phyloP scores from a whole-genome alignment of 257 asterid genomes.

The Osmanthus fragrans region DNA sequence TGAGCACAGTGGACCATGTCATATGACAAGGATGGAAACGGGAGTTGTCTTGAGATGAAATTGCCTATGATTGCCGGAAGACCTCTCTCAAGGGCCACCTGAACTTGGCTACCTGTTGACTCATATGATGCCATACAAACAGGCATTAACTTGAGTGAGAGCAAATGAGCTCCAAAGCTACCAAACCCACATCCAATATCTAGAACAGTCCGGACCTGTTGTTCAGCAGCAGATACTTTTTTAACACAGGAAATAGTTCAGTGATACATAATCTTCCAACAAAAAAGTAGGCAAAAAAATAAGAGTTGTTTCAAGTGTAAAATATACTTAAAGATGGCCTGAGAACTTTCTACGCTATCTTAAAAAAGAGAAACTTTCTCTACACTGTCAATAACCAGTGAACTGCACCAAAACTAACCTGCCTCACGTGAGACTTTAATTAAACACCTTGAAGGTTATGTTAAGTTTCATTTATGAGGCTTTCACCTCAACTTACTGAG shows the following conservation, averaged over 20 bases:
- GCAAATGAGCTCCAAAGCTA: conserved; percentile 94
- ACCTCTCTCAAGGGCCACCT: conserved; percentile 96
- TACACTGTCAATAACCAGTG: conserved; percentile 12
- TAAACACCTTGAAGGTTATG: too few species aligned
- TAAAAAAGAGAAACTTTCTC: conserved; percentile 2
- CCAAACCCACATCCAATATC: conserved; percentile 99
- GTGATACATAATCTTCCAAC: not conserved
- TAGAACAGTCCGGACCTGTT: conserved; percentile 79
- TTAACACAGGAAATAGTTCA: conserved; percentile 14
- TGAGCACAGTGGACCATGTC: conserved; percentile 98
- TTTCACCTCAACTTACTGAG: not conserved
- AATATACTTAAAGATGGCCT: not conserved
- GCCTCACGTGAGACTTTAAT: too few species aligned
- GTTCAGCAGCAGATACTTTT: conserved; percentile 28
- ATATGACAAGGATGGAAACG: conserved; percentile 88
- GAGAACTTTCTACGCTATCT: not conserved
- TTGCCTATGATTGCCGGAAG: conserved; percentile 93
- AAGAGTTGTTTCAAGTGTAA: conserved; percentile 14
- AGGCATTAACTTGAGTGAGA: conserved; percentile 84
- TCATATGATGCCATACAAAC: conserved; percentile 94
- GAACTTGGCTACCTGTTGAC: conserved; percentile 96
- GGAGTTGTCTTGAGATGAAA: conserved; percentile 80
- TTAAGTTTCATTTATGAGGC: not conserved
- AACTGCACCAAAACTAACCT: not conserved
- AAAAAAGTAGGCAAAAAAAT: not conserved